These are phyloP conservation scores for Ceratobasidium sp. DNA, from an alignment of 1,284 basidiomycete species.

Conservation along the genomic window DNA sequence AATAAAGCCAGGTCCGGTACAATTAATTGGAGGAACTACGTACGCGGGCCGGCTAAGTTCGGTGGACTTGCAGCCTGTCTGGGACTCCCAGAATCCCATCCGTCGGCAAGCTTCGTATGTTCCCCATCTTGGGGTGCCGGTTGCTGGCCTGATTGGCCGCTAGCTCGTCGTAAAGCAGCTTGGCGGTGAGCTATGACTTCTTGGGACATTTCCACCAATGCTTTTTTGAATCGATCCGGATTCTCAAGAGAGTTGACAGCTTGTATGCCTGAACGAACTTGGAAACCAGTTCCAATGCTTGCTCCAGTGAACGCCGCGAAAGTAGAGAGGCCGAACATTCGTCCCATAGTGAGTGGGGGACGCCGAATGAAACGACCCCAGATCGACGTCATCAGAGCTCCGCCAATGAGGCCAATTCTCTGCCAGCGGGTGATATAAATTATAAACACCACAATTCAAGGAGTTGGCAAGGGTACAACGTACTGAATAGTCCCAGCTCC, in stretches of 20 bases:
- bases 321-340: slow-evolving; percentile 48
- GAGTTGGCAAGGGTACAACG: slow-evolving; percentile 65
- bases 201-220: slow-evolving; percentile 58
- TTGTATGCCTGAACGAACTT: slow-evolving; percentile 62
- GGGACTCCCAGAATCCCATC: slow-evolving; percentile 50
- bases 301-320: slow-evolving; percentile 44
- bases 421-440: slow-evolving; percentile 46
- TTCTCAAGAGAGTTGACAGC: slow-evolving; percentile 66
- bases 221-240: slow-evolving; percentile 61
- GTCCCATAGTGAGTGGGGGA: slow-evolving; percentile 52
- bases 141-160: slow-evolving; percentile 50
- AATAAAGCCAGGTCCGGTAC: not conserved
- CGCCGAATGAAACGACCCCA: slow-evolving; percentile 56
- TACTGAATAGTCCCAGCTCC: slow-evolving; percentile 49
- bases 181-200: slow-evolving; percentile 49
- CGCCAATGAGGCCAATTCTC: slow-evolving; percentile 55
- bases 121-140: slow-evolving; percentile 50
- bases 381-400: slow-evolving; percentile 52
- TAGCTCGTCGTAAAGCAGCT: slow-evolving; percentile 55
- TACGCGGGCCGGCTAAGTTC: not conserved
- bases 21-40: not conserved
- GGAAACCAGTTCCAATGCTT: slow-evolving; percentile 57
- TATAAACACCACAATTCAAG: slow-evolving; percentile 56
- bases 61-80: not conserved
- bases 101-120: slow-evolving; percentile 51